Evolutionary conservation across 257 asterid species (phyloP), one percentile per base, ranked within the genome.

Genomic region (Fraxinus cuspidata): DNA sequence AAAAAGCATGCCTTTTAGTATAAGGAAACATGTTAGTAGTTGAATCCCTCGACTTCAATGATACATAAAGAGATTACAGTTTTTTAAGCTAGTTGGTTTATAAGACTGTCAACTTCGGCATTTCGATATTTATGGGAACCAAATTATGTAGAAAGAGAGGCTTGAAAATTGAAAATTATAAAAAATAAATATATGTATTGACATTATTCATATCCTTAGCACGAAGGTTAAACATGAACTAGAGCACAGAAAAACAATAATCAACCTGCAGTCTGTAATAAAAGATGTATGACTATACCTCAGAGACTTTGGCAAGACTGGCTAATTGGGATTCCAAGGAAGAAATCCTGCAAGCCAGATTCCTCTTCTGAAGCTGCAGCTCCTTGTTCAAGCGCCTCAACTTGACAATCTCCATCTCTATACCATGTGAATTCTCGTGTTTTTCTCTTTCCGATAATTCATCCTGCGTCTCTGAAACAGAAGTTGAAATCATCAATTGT

Each of bases 361-460:
- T 88, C 80, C 98, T 90, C 88, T 92, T 94, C 78, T 94, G 93
- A 79, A 94, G 91, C 89, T 94, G 98, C 79, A 94, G 87, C 91
- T 94, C 98, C 86, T 92, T 94, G 83, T 94, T 94, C 90, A 94
- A 71, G 40, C 98, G 89, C 87, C 94, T 92, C 83, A 94, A 79
- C 90, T 94, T 96, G 3, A 94, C 84, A 71, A 92, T 93, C 86
- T 94, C 98, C 88, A 94, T 81, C 80, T 92, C 98, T 69, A 83
- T 83, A 21, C 87, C 70, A 63, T 75, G 76, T 81, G 75, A 74
- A 78, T 72, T 70, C 72, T 84, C 89, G 19, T 51, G 73, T 29
- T 72, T 81, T 76, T 87, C 84, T 31, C 71, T 81, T 51, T 77
- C 84, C 25, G 71, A 68, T 19, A 69, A 37, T 58, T 74, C 85